Evolutionary conservation across 192 early-diverging fungal species (phyloP).

Genomic region (Coemansia sp.): DNA sequence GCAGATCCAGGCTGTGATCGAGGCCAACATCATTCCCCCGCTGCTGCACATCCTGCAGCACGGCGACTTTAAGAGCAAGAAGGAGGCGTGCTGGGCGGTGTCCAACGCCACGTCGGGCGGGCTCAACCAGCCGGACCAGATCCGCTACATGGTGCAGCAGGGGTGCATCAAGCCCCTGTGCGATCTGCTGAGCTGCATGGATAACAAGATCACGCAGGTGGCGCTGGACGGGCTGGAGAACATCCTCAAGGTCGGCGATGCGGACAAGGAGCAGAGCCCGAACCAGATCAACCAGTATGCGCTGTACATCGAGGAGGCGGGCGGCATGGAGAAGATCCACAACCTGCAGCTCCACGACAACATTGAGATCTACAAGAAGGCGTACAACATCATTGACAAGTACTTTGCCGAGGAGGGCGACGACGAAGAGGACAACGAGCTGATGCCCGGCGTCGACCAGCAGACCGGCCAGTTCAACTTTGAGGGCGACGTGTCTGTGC

Average conservation of each 20-base stretch:
- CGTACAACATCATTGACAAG: slow-evolving; percentile 92
- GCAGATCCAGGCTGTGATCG: slow-evolving; percentile 95
- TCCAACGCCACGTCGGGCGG: slow-evolving; percentile 97
- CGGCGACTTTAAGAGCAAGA: slow-evolving; percentile 97
- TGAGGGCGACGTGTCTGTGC: slow-evolving; percentile 62
- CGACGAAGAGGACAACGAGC: slow-evolving; percentile 61
- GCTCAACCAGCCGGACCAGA: slow-evolving; percentile 86
- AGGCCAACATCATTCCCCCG: slow-evolving; percentile 90
- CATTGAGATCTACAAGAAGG: slow-evolving; percentile 95
- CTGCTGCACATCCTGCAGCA: slow-evolving; percentile 80
- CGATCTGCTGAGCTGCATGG: slow-evolving; percentile 85
- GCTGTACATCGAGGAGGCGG: slow-evolving; percentile 86
- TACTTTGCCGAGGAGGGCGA: slow-evolving; percentile 90
- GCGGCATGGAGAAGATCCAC: slow-evolving; percentile 95
- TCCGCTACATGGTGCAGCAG: slow-evolving; percentile 87
- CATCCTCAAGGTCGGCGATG: slow-evolving; percentile 93
- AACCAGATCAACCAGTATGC: slow-evolving; percentile 80
- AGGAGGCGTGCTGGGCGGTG: slow-evolving; percentile 99
- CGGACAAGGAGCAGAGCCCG: slow-evolving; percentile 63
- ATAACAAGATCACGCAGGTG: slow-evolving; percentile 95
- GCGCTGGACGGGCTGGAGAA: slow-evolving; percentile 98
- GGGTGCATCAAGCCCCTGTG: slow-evolving; percentile 95
- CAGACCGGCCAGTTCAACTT: slow-evolving; percentile 79
- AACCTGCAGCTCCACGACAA: slow-evolving; percentile 93
- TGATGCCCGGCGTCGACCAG: slow-evolving; percentile 73